Base-by-base conservation (phyloP, 148 eudicot genomes). In the Rheum nobile region DNA sequence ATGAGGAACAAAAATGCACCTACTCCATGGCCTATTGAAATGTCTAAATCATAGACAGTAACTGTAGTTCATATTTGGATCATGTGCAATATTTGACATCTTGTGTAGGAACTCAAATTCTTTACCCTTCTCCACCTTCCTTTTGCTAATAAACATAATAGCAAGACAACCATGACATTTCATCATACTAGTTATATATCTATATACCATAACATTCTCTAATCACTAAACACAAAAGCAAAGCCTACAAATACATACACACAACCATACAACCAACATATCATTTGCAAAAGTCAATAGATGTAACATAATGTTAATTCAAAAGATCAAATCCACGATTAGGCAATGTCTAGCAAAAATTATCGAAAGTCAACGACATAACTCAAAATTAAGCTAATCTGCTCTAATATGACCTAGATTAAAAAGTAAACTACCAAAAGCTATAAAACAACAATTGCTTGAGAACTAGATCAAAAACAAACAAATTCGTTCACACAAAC, bases 1-100 rank as follows among this genome's bases (percentile, higher is more conserved):
- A 91, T 32, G 26, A 94, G 88, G 72, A 89, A 86, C 68, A 94
- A 71, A 44, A 94, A 90, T 12, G 98, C 97, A 59, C 97, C 97
- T 42, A 90, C 81, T 7, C 98, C 98, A 78, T 79, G 91, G 38
- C 96, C 89, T 41, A 96, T 91, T 5, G 98, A 80, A 6, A 94
- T 87, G 76, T 91, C 98, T 0, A 96, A 89, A 76, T 87, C 85
- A 94, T 1, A 76, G 75, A 73, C 98, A 94, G 67, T 87, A 89
- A 73, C 69, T 84, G 76, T 88, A 84, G 54, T 90, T 47, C 29
- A 57, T 32, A 26, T 84, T 86, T 12, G 75, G 41, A 54, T 94
- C 97, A 34, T 65, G 70, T 65, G 70, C 70, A 65, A 65, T 65
- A 16, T 34, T 65, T 65, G 70, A n/a, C n/a, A n/a, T n/a, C n/a